Conservation (phyloP, 208 protist genomes). For the Leishmania tarentolae region DNA sequence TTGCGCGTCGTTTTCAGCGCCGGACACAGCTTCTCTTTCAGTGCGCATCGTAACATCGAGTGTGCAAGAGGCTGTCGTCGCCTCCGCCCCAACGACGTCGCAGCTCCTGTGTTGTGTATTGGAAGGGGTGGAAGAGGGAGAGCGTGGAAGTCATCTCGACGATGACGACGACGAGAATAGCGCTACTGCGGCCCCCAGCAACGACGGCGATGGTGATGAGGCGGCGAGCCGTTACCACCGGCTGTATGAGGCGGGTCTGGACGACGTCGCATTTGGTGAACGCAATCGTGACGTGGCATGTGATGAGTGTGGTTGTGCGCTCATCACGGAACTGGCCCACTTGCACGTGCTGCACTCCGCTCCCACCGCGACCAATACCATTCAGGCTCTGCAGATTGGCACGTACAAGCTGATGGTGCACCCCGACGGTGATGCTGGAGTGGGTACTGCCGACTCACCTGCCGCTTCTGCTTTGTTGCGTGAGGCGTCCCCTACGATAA, state of each 20-base stretch:
- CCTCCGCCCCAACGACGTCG: not conserved
- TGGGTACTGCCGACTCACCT: not conserved
- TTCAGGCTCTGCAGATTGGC: conserved; percentile 1
- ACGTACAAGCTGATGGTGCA: conserved; percentile 3
- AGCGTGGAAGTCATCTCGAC: not conserved
- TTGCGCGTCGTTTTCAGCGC: not conserved
- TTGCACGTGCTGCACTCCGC: not conserved
- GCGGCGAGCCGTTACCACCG: not conserved
- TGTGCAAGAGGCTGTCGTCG: not conserved
- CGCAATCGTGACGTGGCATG: not conserved
- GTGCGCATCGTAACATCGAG: not conserved
- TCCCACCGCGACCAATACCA: not conserved
- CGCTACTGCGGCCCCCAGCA: not conserved
- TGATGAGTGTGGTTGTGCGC: not conserved
- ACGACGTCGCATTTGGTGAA: not conserved
- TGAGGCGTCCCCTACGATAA: not conserved
- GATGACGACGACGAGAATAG: not conserved
- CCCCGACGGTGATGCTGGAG: not conserved
- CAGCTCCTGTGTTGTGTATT: conserved; percentile 26
- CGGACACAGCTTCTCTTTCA: not conserved
- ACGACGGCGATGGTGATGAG: not conserved
- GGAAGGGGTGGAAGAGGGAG: not conserved
- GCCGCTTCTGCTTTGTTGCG: not conserved
- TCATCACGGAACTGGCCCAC: not conserved
- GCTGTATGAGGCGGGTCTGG: conserved; percentile 6